Evolutionary conservation across 179 eudicot species (phyloP), one percentile per base, ranked within the genome.

Genomic region (Amaranthus tricolor): DNA sequence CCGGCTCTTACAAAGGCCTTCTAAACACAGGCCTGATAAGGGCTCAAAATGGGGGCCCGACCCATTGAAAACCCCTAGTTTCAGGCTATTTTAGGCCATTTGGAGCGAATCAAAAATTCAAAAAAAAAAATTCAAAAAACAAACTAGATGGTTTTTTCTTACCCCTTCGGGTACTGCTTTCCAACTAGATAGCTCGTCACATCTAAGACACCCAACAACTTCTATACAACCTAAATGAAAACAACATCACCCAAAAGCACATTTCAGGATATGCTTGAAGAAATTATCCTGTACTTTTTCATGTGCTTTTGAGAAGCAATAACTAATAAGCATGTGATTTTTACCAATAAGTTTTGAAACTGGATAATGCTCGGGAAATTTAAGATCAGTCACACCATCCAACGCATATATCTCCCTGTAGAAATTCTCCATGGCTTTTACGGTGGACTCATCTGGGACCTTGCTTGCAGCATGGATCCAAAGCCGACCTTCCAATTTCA

Each of bases 391-490:
- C 64, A 92, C 78, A 60, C 95, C 97, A 71, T 92, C 72, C 66
- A 88, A 68, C 72, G 93, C 91, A 78, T 92, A 90, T 16, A 92
- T 84, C 83, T 90, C 91, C 78, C 86, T 84, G 82, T 92, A 92
- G 76, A 92, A 92, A 8, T 87, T 85, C 79, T 90, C 97, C 97
- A 92, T 90, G 47, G 95, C 92, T 79, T 82, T 90, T 64, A 90
- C 82, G 17, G 91, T 92, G 7, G 72, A 82, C 59, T 73, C 81
- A 56, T 88, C 95, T 54, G 97, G 95, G 69, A 92, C 84, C 85
- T 90, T 90, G 82, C 95, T 78, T 14, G 97, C 97, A 62, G 97
- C 95, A 86, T 92, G 97, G 74, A 92, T 92, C 97, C 97, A 92
- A 73, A 92, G 89, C 24, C 95, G 88, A 44, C 84, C 86, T 84